phyloP scores from a whole-genome alignment of 352 stramenopile species.

The Peronospora destructor region DNA sequence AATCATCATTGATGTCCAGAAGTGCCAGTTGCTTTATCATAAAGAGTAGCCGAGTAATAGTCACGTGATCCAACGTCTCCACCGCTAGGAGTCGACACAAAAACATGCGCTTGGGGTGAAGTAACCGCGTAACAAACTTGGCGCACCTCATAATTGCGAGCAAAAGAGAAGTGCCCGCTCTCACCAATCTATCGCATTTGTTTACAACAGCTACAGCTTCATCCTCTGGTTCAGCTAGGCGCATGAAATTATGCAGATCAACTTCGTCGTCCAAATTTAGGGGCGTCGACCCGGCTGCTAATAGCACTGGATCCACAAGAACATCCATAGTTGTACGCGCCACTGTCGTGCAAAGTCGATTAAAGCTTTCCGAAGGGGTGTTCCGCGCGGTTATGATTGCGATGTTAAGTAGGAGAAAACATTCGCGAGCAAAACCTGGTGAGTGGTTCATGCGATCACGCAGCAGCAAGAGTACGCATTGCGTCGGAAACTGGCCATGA shows the following conservation, averaged over 20 bases:
- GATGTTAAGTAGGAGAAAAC: constrained; percentile 61
- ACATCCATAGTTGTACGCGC: constrained; percentile 49
- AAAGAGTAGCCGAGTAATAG: constrained; percentile 49
- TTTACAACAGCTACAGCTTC: constrained; percentile 56
- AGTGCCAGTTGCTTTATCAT: constrained; percentile 60
- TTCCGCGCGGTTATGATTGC: constrained; percentile 65
- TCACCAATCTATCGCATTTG: constrained; percentile 54
- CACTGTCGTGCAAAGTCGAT: constrained; percentile 43
- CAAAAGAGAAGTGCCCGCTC: constrained; percentile 61
- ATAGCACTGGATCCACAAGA: constrained; percentile 46
- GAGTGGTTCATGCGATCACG: constrained; percentile 60
- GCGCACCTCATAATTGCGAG: constrained; percentile 58
- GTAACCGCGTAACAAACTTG: constrained; percentile 58
- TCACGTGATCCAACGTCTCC: constrained; percentile 72
- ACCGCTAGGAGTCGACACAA: constrained; percentile 65
- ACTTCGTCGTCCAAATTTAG: constrained; percentile 24
- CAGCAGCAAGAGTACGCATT: constrained; percentile 37
- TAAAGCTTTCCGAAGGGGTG: constrained; percentile 54
- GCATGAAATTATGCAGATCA: constrained; percentile 18
- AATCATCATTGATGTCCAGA: constrained; percentile 26
- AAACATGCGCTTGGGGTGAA: constrained; percentile 65
- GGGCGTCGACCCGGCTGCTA: constrained; percentile 40
- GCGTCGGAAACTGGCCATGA: constrained; percentile 61
- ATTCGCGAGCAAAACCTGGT: constrained; percentile 56
- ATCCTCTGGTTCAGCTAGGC: constrained; percentile 45